phyloP scores from a whole-genome alignment of 1,284 basidiomycete species.

The Apiotrichum laibachii region DNA sequence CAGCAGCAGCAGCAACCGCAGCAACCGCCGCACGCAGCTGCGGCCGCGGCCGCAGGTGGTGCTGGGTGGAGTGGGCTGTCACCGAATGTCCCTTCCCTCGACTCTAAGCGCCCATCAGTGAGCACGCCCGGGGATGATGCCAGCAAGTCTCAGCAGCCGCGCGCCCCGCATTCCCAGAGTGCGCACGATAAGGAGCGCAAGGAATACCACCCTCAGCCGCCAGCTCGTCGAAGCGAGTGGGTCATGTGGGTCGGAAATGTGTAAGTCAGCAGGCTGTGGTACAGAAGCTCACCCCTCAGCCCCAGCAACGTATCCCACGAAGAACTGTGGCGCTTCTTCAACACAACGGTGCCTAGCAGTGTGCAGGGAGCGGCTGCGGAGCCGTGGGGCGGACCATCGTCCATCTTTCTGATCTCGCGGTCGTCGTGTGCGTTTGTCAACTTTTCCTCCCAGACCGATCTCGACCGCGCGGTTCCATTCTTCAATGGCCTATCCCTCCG shows the following conservation, averaged over 20 bases:
- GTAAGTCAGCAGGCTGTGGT: constrained; percentile 29
- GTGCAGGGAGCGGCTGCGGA: constrained; percentile 11
- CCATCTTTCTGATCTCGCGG: constrained; percentile 86
- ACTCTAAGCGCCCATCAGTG: constrained; percentile 5
- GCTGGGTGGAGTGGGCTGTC: not conserved
- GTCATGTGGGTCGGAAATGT: constrained; percentile 76
- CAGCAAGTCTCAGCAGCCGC: not conserved
- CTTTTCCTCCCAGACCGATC: constrained; percentile 64
- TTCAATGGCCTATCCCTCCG: constrained; percentile 59
- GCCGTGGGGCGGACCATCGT: constrained; percentile 64
- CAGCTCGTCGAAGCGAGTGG: constrained; percentile 75
- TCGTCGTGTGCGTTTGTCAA: constrained; percentile 94
- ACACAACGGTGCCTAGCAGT: constrained; percentile 43
- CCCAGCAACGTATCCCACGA: constrained; percentile 73
- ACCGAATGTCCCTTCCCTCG: not conserved
- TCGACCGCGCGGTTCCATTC: constrained; percentile 65
- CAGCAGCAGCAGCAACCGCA: not conserved
- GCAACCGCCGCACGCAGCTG: not conserved
- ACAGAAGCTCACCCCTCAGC: constrained; percentile 15
- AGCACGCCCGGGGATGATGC: constrained; percentile 4
- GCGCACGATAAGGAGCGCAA: constrained; percentile 39
- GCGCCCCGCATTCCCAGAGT: not conserved
- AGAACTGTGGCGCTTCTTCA: constrained; percentile 87
- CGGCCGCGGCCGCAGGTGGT: not conserved
- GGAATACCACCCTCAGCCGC: constrained; percentile 51